phyloP scores from a whole-genome alignment of 192 early-diverging fungal genomes.

The Backusella liffmaniae region DNA sequence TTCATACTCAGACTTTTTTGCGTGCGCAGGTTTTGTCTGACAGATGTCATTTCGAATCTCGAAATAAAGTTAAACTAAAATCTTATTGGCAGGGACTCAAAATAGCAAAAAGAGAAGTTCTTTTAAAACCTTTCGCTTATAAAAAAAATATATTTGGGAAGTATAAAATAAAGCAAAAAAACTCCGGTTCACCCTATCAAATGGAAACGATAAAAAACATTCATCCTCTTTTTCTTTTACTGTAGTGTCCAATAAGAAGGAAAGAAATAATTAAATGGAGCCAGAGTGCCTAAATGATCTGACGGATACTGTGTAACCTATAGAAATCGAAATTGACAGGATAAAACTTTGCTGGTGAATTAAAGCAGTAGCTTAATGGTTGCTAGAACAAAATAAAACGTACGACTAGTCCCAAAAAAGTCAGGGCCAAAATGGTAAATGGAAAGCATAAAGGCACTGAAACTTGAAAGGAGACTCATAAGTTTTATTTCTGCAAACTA shows the following conservation, averaged over 20 bases:
- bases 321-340: neutral
- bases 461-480: neutral
- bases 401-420: neutral
- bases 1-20: neutral
- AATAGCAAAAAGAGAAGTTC: neutral
- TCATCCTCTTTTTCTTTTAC: neutral
- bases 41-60: slow-evolving; percentile 1
- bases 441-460: slow-evolving; percentile 1
- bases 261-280: neutral
- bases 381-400: neutral
- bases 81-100: neutral
- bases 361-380: neutral
- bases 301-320: neutral
- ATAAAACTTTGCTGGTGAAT: neutral
- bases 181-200: slow-evolving; percentile 1
- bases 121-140: neutral
- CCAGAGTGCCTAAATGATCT: neutral
- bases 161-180: neutral
- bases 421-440: neutral
- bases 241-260: neutral
- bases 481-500: slow-evolving; percentile 1
- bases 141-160: neutral
- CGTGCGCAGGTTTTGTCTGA: neutral
- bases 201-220: neutral
- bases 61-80: neutral